Conservation (phyloP, 148 eudicot genomes). For the Spergularia bocconei region DNA sequence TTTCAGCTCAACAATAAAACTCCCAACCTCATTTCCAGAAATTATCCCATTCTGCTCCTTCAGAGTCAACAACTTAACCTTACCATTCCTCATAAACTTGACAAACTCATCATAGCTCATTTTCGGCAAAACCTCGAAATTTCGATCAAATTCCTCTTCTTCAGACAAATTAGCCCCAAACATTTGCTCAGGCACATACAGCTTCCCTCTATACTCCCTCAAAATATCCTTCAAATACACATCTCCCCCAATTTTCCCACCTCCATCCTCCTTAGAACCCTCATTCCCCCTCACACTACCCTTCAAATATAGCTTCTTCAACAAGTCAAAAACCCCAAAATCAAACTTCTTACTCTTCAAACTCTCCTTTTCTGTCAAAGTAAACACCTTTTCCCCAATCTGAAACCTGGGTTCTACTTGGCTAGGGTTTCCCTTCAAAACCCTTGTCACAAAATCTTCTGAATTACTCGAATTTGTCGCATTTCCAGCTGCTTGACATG, state of each 20-base stretch:
- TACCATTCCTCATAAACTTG: slow-evolving; percentile 50
- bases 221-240: slow-evolving; percentile 76
- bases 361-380: slow-evolving; percentile 52
- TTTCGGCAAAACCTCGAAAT: slow-evolving; percentile 52
- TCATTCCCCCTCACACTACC: slow-evolving; percentile 25
- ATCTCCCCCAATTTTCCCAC: slow-evolving; percentile 27
- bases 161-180: slow-evolving; percentile 62
- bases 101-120: slow-evolving; percentile 59
- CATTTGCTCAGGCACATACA: slow-evolving; percentile 84
- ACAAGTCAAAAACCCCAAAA: slow-evolving; percentile 33
- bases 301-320: slow-evolving; percentile 47
- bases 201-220: slow-evolving; percentile 76
- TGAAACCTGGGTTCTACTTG: slow-evolving; percentile 73
- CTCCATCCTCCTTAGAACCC: slow-evolving; percentile 28
- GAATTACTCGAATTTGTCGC: slow-evolving; percentile 4
- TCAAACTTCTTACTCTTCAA: slow-evolving; percentile 31
- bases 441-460: slow-evolving; percentile 72
- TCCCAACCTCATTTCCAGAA: slow-evolving; percentile 33
- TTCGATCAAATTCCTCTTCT: slow-evolving; percentile 62
- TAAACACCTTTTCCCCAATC: slow-evolving; percentile 55
- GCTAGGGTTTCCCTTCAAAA: slow-evolving; percentile 83
- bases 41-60: slow-evolving; percentile 49
- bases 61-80: slow-evolving; percentile 57
- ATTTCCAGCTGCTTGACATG: slow-evolving; percentile 21
- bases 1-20: slow-evolving; percentile 76